Conservation (phyloP, 2,329 filamentous ascomycete species). For the Aspergillus sp. region DNA sequence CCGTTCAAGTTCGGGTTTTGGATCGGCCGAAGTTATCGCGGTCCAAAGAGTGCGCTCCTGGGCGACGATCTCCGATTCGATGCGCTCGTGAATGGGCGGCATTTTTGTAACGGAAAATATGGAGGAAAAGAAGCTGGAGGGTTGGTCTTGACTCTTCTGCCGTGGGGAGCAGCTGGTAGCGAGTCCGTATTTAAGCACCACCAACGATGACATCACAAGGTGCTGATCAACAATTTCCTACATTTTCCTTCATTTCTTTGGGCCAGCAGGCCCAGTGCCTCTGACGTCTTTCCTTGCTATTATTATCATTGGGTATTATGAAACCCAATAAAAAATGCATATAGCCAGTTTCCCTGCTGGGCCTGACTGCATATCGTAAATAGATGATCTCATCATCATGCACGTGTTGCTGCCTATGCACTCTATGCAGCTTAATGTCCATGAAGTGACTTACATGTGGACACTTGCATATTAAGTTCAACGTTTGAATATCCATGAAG, state of each 20-base stretch:
- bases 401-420: not conserved
- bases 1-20: conserved; percentile 31
- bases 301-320: not conserved
- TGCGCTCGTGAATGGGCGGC: conserved; percentile 39
- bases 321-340: not conserved
- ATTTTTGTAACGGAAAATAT: conserved; percentile 18
- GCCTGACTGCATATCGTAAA: not conserved
- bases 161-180: not conserved
- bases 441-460: too few relatives aligned
- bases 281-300: not conserved
- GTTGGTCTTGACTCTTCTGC: too few relatives aligned
- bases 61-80: conserved; percentile 34
- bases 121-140: too few relatives aligned
- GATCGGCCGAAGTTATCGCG: conserved; percentile 37
- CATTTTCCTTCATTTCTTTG: too few relatives aligned
- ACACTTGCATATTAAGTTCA: too few relatives aligned
- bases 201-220: conserved; percentile 8
- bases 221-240: conserved; percentile 1
- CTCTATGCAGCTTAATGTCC: too few relatives aligned
- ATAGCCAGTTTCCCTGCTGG: not conserved
- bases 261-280: too few relatives aligned
- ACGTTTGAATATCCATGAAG: too few relatives aligned
- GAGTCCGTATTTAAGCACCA: not conserved
- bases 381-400: not conserved
- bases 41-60: conserved; percentile 40